Evolutionary conservation across 805 yeast species (phyloP).

Genomic region (Ogataea zsoltii): DNA sequence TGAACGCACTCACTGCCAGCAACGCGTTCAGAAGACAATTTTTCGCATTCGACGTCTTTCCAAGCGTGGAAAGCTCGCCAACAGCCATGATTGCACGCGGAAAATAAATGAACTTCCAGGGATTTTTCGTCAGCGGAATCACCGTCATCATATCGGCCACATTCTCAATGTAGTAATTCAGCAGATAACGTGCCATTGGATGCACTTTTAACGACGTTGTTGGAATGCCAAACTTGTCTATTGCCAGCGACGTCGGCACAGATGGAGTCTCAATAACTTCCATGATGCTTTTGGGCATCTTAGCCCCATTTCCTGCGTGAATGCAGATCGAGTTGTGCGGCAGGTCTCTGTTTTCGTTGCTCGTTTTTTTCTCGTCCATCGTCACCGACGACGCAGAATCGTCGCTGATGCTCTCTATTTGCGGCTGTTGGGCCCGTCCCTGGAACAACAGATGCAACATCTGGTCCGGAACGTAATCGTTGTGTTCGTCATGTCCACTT

Average conservation of each 20-base stretch:
- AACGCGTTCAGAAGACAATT: constrained; percentile 77
- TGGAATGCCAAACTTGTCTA: constrained; percentile 48
- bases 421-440: constrained; percentile 33
- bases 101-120: constrained; percentile 85
- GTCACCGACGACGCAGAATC: not conserved
- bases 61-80: constrained; percentile 76
- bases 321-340: constrained; percentile 33
- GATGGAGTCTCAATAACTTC: constrained; percentile 45
- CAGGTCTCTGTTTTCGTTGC: not conserved
- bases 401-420: constrained; percentile 3
- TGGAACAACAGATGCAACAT: constrained; percentile 56
- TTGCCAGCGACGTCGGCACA: constrained; percentile 44
- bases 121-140: constrained; percentile 68
- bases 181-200: constrained; percentile 69
- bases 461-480: constrained; percentile 40
- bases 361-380: not conserved
- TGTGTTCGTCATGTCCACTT: constrained; percentile 8
- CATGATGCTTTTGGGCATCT: constrained; percentile 59
- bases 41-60: constrained; percentile 72
- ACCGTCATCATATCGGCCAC: constrained; percentile 78
- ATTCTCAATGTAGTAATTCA: constrained; percentile 69
- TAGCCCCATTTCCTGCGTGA: constrained; percentile 37
- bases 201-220: constrained; percentile 61
- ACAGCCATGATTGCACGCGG: constrained; percentile 81
- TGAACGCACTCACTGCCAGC: constrained; percentile 79